Base-by-base conservation (phyloP, 257 asterid species). In the Gentiana straminea region DNA sequence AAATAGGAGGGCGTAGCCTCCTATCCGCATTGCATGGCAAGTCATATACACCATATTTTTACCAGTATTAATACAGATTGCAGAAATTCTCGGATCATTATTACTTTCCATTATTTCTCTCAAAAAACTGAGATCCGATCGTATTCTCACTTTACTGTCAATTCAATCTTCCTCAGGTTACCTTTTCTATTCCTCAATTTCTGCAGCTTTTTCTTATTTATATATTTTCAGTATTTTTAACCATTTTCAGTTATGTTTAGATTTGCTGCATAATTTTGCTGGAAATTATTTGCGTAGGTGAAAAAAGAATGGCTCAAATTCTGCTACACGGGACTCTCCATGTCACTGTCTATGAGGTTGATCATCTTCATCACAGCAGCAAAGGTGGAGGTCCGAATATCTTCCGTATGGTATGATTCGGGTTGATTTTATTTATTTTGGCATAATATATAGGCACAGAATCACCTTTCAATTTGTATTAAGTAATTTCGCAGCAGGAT, bases 261-360 rank as follows among this genome's bases (percentile, higher is more conserved):
- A 24, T 38, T 45, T 62, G 32, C 51, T 13, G 41, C 44, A 37
- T 53, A 12, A 58, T 61, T 44, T 43, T 61, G 12, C 50, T 11
- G 37, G 51, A 35, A 52, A 10, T 13, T 32, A 2, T 24, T 11
- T 37, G 3, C 59, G 35, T 36, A 72, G 74, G 69, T 70, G 70
- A 36, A 49, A 24, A 24, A 24, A 24, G 56, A 39, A 76, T 72
- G 82, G 73, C 70, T 69, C 67, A 60, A 13, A 47, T 61, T 62
- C 52, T 62, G 65, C 76, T 76, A 52, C 82, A 76, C 49, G 82
- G 82, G 44, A 76, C 77, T 55, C 66, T 76, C 59, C 82, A 76
- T 66, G 82, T 59, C 53, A 73, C 82, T 56, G 58, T 76, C 65
- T 62, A 52, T 46, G 82, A 73, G 69, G 76, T 76, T 36, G 82